Evolutionary conservation across 2,329 filamentous ascomycete species (phyloP).

Genomic region (Apiospora marii): DNA sequence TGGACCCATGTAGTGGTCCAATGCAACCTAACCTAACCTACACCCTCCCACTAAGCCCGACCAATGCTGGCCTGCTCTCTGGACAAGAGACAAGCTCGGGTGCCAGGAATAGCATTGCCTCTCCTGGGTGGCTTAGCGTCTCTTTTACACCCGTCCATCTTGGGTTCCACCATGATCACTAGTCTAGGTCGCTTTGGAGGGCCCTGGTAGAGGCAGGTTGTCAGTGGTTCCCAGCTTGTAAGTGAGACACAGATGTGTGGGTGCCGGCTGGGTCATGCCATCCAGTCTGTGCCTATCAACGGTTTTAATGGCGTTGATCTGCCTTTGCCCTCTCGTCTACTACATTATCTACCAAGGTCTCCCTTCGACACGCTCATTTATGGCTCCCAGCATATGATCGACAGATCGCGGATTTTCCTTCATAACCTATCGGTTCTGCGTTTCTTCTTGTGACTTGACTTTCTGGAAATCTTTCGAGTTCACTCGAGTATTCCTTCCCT

Average conservation of each 20-base stretch:
- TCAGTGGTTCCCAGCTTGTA: constrained; percentile 48
- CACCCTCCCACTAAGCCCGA: constrained; percentile 11
- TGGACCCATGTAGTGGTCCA: not conserved
- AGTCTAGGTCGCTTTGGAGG: constrained; percentile 37
- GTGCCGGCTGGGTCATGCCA: constrained; percentile 43
- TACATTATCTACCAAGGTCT: constrained; percentile 45
- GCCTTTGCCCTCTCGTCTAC: constrained; percentile 38
- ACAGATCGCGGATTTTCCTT: constrained; percentile 46
- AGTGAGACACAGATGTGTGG: constrained; percentile 60
- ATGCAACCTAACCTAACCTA: constrained; percentile 21
- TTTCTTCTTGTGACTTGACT: constrained; percentile 43
- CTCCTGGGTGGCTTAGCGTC: constrained; percentile 24
- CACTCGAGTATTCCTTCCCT: constrained; percentile 42
- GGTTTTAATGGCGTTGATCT: constrained; percentile 53
- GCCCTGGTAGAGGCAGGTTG: constrained; percentile 41
- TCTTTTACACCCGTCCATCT: constrained; percentile 24
- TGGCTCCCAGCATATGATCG: constrained; percentile 44
- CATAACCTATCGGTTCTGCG: constrained; percentile 43
- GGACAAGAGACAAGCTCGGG: constrained; percentile 6
- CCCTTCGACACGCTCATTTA: constrained; percentile 44
- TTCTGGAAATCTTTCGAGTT: constrained; percentile 43
- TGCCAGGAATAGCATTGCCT: constrained; percentile 26
- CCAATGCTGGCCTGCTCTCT: not conserved
- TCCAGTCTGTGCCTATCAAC: constrained; percentile 47
- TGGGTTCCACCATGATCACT: constrained; percentile 22